These are phyloP conservation scores for Piloderma croceum DNA, from an alignment of 768 basidiomycete species.

Conservation along the genomic window DNA sequence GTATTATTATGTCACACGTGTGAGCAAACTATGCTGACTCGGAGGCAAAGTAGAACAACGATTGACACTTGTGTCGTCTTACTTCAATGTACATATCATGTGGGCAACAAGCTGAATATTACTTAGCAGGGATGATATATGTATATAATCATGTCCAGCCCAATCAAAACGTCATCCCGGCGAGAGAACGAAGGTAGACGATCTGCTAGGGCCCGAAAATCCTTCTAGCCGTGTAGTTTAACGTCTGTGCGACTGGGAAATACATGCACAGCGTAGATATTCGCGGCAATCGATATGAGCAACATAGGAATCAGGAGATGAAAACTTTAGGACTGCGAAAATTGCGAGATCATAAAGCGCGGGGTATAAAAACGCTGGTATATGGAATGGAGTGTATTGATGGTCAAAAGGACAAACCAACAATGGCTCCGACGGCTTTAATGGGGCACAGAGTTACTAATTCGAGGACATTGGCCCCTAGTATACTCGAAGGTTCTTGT, in stretches of 20 bases:
- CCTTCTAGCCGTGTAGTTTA: conserved; percentile 65
- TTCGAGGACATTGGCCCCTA: not conserved
- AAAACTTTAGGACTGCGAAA: not conserved
- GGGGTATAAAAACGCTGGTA: no score
- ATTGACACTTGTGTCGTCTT: no score
- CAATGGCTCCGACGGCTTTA: not conserved
- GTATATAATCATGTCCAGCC: conserved; percentile 27
- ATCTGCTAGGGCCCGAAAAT: conserved; percentile 43
- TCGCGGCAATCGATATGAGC: conserved; percentile 34
- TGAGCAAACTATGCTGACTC: no score
- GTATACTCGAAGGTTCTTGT: no score
- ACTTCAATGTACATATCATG: no score
- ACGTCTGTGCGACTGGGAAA: conserved; percentile 46
- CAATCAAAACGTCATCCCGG: conserved; percentile 47
- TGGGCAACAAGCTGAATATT: no score
- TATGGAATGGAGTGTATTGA: not conserved
- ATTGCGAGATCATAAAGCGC: not conserved
- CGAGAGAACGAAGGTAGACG: conserved; percentile 39
- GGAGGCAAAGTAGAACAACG: no score
- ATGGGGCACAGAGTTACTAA: conserved; percentile 1
- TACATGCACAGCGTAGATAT: conserved; percentile 58
- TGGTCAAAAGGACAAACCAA: not conserved
- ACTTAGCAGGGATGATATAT: no score
- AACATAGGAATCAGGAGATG: not conserved
- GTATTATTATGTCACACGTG: no score